These are phyloP conservation scores for Lentinula aciculospora DNA, from an alignment of 768 basidiomycete species.

Conservation along the genomic window DNA sequence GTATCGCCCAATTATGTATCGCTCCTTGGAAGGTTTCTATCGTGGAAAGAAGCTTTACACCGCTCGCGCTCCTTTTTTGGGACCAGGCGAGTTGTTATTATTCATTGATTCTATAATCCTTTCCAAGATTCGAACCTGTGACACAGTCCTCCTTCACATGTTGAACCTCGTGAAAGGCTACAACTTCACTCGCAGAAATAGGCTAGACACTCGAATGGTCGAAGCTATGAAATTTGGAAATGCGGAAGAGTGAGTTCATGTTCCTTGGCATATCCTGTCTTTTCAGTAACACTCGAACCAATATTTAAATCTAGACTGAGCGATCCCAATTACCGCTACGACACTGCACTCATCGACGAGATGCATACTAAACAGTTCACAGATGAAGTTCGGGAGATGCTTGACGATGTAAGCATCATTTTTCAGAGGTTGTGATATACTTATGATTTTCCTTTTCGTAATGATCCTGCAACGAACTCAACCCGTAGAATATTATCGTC, in stretches of 20 bases:
- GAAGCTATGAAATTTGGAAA: conserved; percentile 53
- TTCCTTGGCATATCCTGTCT: too few species aligned
- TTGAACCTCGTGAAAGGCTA: conserved; percentile 61
- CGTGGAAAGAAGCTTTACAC: conserved; percentile 58
- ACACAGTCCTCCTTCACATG: conserved; percentile 57
- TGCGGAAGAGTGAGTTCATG: background rate
- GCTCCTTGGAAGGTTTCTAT: conserved; percentile 55
- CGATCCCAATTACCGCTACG: conserved; percentile 45
- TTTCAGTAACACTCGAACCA: too few species aligned
- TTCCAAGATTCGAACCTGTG: too few species aligned
- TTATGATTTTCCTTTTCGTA: too few species aligned
- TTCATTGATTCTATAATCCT: background rate
- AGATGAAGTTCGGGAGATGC: conserved; percentile 35
- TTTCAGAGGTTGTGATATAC: too few species aligned
- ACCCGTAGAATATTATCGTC: conserved; percentile 53
- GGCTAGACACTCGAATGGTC: conserved; percentile 46
- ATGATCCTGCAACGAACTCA: conserved; percentile 58
- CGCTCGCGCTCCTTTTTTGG: conserved; percentile 57
- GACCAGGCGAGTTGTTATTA: conserved; percentile 21
- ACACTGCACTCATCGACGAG: conserved; percentile 33
- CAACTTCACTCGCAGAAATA: conserved; percentile 31
- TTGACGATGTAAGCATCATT: conserved; percentile 60
- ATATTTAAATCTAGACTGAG: conserved; percentile 58
- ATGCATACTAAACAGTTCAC: conserved; percentile 49
- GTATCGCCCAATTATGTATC: conserved; percentile 47